Evolutionary conservation across 495 filamentous ascomycete species (phyloP), one percentile per base, ranked within the genome.

Genomic region (Clavariopsis aquatica): DNA sequence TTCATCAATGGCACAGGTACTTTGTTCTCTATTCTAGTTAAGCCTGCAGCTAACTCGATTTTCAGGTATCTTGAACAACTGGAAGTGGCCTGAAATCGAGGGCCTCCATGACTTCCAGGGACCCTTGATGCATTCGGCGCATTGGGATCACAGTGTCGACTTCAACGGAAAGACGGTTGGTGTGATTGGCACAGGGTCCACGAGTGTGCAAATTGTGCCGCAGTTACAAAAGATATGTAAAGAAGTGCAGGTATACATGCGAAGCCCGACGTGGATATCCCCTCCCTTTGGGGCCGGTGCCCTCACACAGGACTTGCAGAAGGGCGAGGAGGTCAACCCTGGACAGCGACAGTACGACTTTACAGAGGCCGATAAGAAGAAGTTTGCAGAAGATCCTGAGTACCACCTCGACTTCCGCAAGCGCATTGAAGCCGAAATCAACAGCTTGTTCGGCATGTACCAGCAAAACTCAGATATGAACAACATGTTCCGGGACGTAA

Each of bases 81-180:
- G 64, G 69, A 65, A 59, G 23, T 69, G 71, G 71, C 69, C 71
- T 0, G 62, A 64, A 1, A 71, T 73, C 46, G 59, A 67, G 46
- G 71, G 71, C 15, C 22, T 73, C 0, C 60, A 71, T 46, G 54
- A 67, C 52, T 73, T 73, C 57, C 60, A 67, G 24, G 71, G 71
- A 3, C 38, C 52, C 5, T 26, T 71, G 28, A 63, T 73, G 65
- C 85, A 88, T 60, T 84, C 81, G 0, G 84, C 85, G 1, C 72
- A 74, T 31, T 88, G 85, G 85, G 78, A 84, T 22, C 76, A 81
- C 56, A 66, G 75, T 22, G 82, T 86, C 22, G 76, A 82, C 56
- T 78, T 82, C 55, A 60, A 77, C 17, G 81, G 78, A 51, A 87
- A 87, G 68, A 79, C 76, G 1, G 81, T 86, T 8, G 81, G 80